These are phyloP conservation scores for Cynanchum wilfordii DNA, from an alignment of 257 asterid species.

Conservation along the genomic window DNA sequence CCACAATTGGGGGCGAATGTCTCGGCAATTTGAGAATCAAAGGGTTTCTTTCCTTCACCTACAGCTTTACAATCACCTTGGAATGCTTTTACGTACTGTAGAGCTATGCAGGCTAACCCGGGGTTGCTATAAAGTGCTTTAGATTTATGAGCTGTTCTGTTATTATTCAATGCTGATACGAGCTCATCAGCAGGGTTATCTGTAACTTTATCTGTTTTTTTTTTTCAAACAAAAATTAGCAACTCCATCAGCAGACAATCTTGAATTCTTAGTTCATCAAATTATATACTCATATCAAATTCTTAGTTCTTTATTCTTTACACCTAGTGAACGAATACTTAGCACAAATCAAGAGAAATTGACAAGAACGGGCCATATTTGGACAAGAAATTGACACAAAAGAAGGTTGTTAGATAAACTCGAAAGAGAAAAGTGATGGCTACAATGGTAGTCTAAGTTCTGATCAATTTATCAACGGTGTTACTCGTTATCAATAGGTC, in stretches of 20 bases:
- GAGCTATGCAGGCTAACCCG: slow-evolving; percentile 85
- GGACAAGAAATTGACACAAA: too few species aligned
- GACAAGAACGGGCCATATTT: too few species aligned
- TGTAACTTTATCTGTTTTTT: slow-evolving; percentile 58
- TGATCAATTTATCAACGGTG: too few species aligned
- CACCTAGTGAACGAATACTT: too few species aligned
- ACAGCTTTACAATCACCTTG: slow-evolving; percentile 70
- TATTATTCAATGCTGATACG: slow-evolving; percentile 45
- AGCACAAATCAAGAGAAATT: too few species aligned
- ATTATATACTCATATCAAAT: too few species aligned
- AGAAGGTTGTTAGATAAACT: too few species aligned
- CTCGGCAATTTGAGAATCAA: slow-evolving; percentile 54
- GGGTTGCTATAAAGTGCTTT: slow-evolving; percentile 66
- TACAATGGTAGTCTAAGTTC: too few species aligned
- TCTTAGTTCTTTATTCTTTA: too few species aligned
- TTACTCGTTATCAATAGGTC: too few species aligned
- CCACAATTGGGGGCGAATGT: slow-evolving; percentile 81
- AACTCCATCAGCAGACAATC: slow-evolving; percentile 6
- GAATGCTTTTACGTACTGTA: slow-evolving; percentile 85
- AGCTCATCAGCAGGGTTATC: slow-evolving; percentile 87
- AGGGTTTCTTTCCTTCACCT: slow-evolving; percentile 75
- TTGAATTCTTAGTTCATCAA: slow-evolving; percentile 2
- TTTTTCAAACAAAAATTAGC: slow-evolving; percentile 1
- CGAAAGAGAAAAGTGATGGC: too few species aligned
- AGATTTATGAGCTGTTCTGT: slow-evolving; percentile 63